Conservation (phyloP, 1,139 yeast species). For the Hanseniaspora uvarum region DNA sequence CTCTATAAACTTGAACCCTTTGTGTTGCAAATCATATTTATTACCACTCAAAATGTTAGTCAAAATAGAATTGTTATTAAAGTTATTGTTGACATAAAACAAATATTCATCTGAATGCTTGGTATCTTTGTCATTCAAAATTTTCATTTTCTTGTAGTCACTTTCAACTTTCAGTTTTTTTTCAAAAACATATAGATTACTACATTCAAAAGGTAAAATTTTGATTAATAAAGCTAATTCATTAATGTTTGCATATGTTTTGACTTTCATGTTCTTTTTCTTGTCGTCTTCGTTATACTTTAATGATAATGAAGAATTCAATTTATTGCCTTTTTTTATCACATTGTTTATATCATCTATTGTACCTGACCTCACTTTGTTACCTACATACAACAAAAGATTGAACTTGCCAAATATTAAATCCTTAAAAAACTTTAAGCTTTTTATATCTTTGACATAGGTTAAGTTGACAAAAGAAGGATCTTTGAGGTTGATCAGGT, state of each 20-base stretch:
- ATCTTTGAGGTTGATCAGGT: background rate
- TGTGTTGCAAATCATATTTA: background rate
- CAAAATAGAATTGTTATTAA: background rate
- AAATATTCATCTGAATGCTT: background rate
- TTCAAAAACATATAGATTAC: background rate
- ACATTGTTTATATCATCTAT: background rate
- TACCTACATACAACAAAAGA: constrained; percentile 10
- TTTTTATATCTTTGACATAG: constrained; percentile 6
- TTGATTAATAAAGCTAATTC: background rate
- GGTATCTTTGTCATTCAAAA: background rate
- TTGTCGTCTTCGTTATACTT: background rate
- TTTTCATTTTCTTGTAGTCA: background rate
- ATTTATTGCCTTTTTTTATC: background rate
- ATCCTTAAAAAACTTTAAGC: background rate
- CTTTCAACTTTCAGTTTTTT: background rate
- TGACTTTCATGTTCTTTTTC: background rate
- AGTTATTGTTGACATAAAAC: background rate
- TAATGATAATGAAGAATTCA: background rate
- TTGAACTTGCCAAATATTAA: background rate
- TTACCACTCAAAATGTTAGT: background rate
- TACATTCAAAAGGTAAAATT: background rate
- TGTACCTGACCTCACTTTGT: constrained; percentile 12
- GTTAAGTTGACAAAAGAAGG: constrained; percentile 2
- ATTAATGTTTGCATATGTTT: background rate
- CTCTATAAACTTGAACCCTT: background rate